Evolutionary conservation across 768 basidiomycete genomes (phyloP).

Genomic region (Pleurotus platypus): DNA sequence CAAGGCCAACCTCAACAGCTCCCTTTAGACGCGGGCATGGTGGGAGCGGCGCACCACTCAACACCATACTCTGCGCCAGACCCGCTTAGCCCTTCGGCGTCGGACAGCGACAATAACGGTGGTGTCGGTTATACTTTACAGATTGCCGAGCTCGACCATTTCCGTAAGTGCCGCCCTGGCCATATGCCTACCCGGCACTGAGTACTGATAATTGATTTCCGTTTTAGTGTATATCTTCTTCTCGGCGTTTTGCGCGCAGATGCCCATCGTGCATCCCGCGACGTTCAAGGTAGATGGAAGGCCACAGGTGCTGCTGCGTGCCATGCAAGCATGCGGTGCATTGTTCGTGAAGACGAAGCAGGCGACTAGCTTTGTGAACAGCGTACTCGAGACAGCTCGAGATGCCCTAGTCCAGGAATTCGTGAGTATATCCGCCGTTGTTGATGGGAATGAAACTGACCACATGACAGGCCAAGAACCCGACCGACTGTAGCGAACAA

Average conservation of each 20-base stretch:
- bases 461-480: constrained; percentile 32
- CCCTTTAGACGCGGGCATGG: constrained; percentile 1
- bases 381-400: constrained; percentile 36
- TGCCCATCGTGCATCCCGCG: constrained; percentile 51
- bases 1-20: no score
- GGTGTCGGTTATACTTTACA: not conserved
- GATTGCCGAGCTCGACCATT: constrained; percentile 48
- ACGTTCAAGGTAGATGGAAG: constrained; percentile 49
- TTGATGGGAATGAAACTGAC: not conserved
- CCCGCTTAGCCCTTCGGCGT: not conserved
- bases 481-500: constrained; percentile 30
- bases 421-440: constrained; percentile 34
- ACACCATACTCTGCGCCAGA: not conserved
- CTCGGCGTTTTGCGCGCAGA: constrained; percentile 47
- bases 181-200: not conserved
- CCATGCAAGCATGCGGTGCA: constrained; percentile 63
- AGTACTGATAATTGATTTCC: not conserved
- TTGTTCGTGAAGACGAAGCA: constrained; percentile 47
- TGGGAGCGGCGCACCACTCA: not conserved
- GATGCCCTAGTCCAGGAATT: constrained; percentile 52
- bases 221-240: constrained; percentile 50
- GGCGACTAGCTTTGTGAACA: constrained; percentile 45
- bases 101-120: not conserved
- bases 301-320: constrained; percentile 45
- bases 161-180: constrained; percentile 39